Evolutionary conservation across 1,284 basidiomycete species (phyloP), one percentile per base, ranked within the genome.

Genomic region (Moesziomyces sp.): DNA sequence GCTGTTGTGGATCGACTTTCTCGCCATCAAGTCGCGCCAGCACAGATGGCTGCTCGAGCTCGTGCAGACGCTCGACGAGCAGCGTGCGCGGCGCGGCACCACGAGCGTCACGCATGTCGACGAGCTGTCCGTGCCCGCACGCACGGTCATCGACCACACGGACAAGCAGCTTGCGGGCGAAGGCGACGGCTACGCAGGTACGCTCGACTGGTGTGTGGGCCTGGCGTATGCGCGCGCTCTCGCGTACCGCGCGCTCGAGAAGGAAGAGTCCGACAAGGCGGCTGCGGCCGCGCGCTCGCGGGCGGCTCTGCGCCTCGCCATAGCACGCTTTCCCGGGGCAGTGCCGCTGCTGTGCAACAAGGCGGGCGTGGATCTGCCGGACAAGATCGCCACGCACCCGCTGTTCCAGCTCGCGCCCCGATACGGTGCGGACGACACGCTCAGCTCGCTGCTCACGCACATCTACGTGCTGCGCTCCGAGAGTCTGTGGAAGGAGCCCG

Each of bases 1-100:
- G 40, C 40, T 84, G 55, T 75, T 84, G 5, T 83, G 81, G 80
- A 71, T 84, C 38, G 83, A 84, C 48, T 84, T 83, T 26, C n/a
- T 84, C 8, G 79, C 80, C 11, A 69, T 83, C 58, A 84, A 84
- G 52, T 61, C 71, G 7, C 63, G 64, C 23, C 79, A 82, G 48
- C 60, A 74, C 35, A 48, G 63, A 1, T 84, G 83, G 83, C 53
- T 83, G n/a, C 34, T 84, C 5, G 73, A 76, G 3, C 58, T 80
- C 19, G 51, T 80, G 26, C 46, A 60, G 5, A 54, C 55, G 34
- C 67, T 82, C 35, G 77, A 82, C n/a, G 66, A 67, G 46, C 63
- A 70, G 45, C 60, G 61, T 8, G 52, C 59, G 6, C 56, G 62
- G 4, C 42, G 47, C 3, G 26, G 38, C 16, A 40, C 42, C 3